These are phyloP conservation scores for Soucietia sequanensis DNA, from an alignment of 805 yeast genomes.

Conservation along the genomic window DNA sequence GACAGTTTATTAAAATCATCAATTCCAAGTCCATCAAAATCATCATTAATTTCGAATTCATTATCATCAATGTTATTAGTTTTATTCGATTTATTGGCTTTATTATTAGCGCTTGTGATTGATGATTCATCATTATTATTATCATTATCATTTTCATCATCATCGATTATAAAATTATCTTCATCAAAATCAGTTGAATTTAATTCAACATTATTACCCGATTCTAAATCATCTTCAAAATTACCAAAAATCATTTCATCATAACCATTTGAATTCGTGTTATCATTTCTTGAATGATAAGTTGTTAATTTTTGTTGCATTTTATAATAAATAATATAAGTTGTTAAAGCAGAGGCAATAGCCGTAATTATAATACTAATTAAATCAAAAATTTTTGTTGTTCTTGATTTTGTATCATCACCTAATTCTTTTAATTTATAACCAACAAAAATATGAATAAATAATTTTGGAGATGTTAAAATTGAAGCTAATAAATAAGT, in stretches of 20 bases:
- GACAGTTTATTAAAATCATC: constrained; percentile 4
- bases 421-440: constrained; percentile 70
- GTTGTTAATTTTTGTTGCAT: constrained; percentile 38
- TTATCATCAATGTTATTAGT: constrained; percentile 1
- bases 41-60: constrained; percentile 1
- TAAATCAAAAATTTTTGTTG: constrained; percentile 59
- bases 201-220: constrained; percentile 31
- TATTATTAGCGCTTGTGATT: background rate
- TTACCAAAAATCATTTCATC: constrained; percentile 39
- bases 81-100: background rate
- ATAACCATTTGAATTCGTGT: constrained; percentile 13
- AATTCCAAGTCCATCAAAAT: constrained; percentile 8
- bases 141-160: constrained; percentile 31
- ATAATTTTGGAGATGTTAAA: constrained; percentile 76
- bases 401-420: constrained; percentile 45
- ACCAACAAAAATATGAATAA: constrained; percentile 79
- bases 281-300: constrained; percentile 19
- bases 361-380: constrained; percentile 59
- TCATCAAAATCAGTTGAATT: constrained; percentile 37
- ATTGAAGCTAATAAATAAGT: constrained; percentile 71
- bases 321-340: constrained; percentile 64
- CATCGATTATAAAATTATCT: constrained; percentile 41
- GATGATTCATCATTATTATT: too few species aligned
- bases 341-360: constrained; percentile 53
- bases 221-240: constrained; percentile 37